phyloP scores from a whole-genome alignment of 257 asterid species.

The Penstemon eatonii region DNA sequence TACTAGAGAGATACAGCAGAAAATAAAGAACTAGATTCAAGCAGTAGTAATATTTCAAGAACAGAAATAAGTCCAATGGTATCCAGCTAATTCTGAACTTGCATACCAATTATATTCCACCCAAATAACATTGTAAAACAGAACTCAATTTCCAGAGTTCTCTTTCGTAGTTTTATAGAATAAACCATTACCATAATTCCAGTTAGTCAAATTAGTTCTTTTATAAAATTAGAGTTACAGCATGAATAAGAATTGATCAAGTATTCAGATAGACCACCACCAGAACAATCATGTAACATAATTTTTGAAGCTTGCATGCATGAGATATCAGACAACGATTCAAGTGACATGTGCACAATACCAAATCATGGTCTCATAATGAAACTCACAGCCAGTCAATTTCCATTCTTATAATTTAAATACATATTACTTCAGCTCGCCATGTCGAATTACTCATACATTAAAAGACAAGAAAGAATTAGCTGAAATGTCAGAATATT shows the following conservation, averaged over 20 bases:
- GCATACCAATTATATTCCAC: neutral
- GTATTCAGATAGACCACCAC: slow-evolving; percentile 10
- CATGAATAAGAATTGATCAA: neutral
- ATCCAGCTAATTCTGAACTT: neutral
- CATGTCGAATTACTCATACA: neutral
- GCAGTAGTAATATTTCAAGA: neutral
- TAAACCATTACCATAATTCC: slow-evolving; percentile 2
- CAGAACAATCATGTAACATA: slow-evolving; percentile 14
- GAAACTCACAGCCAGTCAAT: slow-evolving; percentile 9
- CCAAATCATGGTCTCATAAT: neutral
- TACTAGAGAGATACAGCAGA: neutral
- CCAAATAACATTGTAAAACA: slow-evolving; percentile 12
- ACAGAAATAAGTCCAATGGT: neutral
- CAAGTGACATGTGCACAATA: slow-evolving; percentile 1
- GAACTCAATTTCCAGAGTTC: slow-evolving; percentile 4
- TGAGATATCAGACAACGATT: slow-evolving; percentile 3
- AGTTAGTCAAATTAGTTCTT: neutral
- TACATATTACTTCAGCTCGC: neutral
- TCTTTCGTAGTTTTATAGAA: neutral
- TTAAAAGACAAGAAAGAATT: too few relatives aligned
- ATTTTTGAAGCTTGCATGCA: slow-evolving; percentile 19
- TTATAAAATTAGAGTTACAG: neutral
- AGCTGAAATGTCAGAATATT: too few relatives aligned
- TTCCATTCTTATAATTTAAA: slow-evolving; percentile 3
- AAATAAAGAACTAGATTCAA: neutral